Conservation (phyloP, 176 grass and related monocot genomes). For the Oryza glumipatula region DNA sequence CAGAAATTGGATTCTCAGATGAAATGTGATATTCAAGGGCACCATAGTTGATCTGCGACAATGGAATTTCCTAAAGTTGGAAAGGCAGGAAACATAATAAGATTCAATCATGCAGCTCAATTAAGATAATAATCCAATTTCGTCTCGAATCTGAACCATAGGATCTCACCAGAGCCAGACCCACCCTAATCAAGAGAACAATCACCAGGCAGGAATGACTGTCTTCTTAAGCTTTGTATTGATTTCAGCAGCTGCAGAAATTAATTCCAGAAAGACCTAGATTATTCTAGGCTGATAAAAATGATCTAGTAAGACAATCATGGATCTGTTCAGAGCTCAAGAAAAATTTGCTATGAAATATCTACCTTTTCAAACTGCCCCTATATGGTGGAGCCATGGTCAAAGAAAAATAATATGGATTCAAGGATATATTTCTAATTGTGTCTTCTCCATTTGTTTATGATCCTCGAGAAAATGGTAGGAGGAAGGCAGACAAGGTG, state of each 20-base stretch:
- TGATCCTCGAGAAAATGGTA: neutral
- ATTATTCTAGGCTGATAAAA: neutral
- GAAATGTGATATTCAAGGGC: neutral
- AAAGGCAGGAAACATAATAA: neutral
- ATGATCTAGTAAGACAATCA: neutral
- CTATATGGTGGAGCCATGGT: neutral
- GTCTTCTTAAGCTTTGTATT: neutral
- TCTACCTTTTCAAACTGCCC: too few relatives aligned
- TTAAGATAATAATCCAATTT: neutral
- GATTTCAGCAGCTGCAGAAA: neutral
- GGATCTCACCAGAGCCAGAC: neutral
- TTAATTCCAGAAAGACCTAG: conserved; percentile 10
- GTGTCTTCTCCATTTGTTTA: conserved; percentile 19
- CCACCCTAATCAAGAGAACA: neutral
- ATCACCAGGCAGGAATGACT: neutral
- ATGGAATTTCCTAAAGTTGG: neutral
- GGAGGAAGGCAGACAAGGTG: conserved; percentile 25
- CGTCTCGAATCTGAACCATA: neutral
- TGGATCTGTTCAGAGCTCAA: neutral
- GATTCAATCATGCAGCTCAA: neutral
- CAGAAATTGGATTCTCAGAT: neutral
- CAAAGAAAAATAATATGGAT: neutral
- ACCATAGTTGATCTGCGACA: neutral
- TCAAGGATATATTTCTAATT: neutral
- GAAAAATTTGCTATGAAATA: neutral